These are phyloP conservation scores for Penicillium palitans DNA, from an alignment of 2,329 filamentous ascomycete genomes.

Conservation along the genomic window DNA sequence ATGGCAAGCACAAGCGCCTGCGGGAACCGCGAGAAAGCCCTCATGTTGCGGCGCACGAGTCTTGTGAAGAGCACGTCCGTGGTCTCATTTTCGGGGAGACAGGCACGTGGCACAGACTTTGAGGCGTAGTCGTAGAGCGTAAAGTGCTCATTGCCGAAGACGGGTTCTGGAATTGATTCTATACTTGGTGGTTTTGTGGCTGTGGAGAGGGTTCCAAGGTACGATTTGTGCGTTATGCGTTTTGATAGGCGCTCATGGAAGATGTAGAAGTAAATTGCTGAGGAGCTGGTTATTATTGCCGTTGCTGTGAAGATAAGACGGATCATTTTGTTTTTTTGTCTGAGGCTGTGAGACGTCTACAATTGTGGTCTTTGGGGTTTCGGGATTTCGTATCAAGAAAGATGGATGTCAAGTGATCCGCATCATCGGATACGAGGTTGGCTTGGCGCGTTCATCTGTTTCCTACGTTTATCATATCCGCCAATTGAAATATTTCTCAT, in stretches of 20 bases:
- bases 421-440: conserved; percentile 16
- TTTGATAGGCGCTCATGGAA: conserved; percentile 27
- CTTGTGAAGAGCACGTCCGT: conserved; percentile 28
- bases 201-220: conserved; percentile 19
- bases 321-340: conserved; percentile 12
- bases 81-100: conserved; percentile 19
- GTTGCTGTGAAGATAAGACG: conserved; percentile 16
- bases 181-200: conserved; percentile 17
- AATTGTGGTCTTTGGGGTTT: not conserved
- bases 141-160: conserved; percentile 23
- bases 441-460: conserved; percentile 11
- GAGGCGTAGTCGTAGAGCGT: conserved; percentile 27
- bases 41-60: conserved; percentile 38
- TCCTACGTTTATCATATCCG: not conserved
- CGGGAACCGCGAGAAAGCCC: conserved; percentile 34
- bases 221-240: conserved; percentile 24
- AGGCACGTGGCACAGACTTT: conserved; percentile 21
- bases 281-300: conserved; percentile 21
- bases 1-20: conserved; percentile 32
- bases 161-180: conserved; percentile 24
- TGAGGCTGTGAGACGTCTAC: not conserved
- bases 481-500: not conserved
- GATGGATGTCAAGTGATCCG: conserved; percentile 10
- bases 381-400: not conserved
- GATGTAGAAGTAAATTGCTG: conserved; percentile 25